phyloP scores from a whole-genome alignment of 495 filamentous ascomycete species.

The Niebla homalea region DNA sequence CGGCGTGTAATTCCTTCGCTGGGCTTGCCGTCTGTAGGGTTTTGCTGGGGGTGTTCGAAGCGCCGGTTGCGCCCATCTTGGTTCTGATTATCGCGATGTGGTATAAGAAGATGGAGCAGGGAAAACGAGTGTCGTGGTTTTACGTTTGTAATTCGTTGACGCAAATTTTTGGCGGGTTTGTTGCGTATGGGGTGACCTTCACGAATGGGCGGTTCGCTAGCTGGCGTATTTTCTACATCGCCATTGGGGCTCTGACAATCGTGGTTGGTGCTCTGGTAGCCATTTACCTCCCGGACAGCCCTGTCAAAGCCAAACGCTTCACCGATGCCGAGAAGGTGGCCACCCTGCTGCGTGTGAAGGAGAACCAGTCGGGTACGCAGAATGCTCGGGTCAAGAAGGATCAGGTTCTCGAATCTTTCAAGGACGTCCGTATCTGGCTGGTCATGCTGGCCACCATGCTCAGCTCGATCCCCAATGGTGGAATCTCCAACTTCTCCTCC shows the following conservation, averaged over 20 bases:
- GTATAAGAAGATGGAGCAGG: constrained; percentile 57
- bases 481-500: constrained; percentile 35
- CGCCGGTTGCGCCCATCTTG: constrained; percentile 30
- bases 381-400: constrained; percentile 22
- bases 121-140: constrained; percentile 53
- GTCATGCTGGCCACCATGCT: constrained; percentile 32
- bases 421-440: constrained; percentile 29
- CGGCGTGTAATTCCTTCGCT: constrained; percentile 43
- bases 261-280: constrained; percentile 36
- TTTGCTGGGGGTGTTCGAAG: constrained; percentile 56
- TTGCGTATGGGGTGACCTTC: constrained; percentile 47
- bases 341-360: constrained; percentile 34
- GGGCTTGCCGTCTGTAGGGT: constrained; percentile 44
- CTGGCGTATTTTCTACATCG: constrained; percentile 49
- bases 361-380: constrained; percentile 31
- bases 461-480: constrained; percentile 37
- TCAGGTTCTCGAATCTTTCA: constrained; percentile 29
- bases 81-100: constrained; percentile 57
- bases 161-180: constrained; percentile 39
- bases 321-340: constrained; percentile 35
- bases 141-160: constrained; percentile 17
- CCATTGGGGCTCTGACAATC: constrained; percentile 41
- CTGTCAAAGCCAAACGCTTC: constrained; percentile 37
- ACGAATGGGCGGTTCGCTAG: constrained; percentile 26
- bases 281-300: constrained; percentile 35